A percentile compares a stretch with the other conserved stretches of the same genome.
Evolutionary conservation across 169 alveolate species (phyloP).

Genomic region (Blepharisma undulans): DNA sequence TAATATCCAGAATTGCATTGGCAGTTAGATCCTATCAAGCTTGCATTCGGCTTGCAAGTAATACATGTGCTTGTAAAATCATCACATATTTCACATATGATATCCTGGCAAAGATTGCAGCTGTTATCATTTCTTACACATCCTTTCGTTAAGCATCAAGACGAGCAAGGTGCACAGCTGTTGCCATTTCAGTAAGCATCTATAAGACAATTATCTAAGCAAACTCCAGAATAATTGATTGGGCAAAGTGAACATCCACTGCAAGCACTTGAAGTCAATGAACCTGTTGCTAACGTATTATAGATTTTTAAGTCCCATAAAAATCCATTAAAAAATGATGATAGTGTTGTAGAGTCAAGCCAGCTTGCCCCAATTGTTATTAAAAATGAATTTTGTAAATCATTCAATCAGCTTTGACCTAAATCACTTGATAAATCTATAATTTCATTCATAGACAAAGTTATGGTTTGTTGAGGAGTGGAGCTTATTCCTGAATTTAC

Average conservation of each 20-base stretch:
- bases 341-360: not conserved
- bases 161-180: not conserved
- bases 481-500: too few species aligned
- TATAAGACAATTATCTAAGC: not conserved
- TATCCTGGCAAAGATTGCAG: not conserved
- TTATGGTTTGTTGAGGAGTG: too few species aligned
- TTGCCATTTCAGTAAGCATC: not conserved
- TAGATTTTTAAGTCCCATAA: not conserved
- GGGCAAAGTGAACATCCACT: slow-evolving; percentile 25
- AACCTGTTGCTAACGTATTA: not conserved
- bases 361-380: not conserved
- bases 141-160: not conserved
- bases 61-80: not conserved
- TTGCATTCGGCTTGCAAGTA: not conserved
- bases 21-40: not conserved
- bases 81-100: not conserved
- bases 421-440: too few species aligned
- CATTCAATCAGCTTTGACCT: too few species aligned
- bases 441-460: too few species aligned
- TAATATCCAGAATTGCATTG: not conserved
- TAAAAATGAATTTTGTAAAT: not conserved
- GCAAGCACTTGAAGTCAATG: not conserved
- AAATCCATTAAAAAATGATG: not conserved
- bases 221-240: not conserved
- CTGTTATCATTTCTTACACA: slow-evolving; percentile 20